phyloP scores from a whole-genome alignment of 2,329 filamentous ascomycete species.

The Xylaria hypoxylon region DNA sequence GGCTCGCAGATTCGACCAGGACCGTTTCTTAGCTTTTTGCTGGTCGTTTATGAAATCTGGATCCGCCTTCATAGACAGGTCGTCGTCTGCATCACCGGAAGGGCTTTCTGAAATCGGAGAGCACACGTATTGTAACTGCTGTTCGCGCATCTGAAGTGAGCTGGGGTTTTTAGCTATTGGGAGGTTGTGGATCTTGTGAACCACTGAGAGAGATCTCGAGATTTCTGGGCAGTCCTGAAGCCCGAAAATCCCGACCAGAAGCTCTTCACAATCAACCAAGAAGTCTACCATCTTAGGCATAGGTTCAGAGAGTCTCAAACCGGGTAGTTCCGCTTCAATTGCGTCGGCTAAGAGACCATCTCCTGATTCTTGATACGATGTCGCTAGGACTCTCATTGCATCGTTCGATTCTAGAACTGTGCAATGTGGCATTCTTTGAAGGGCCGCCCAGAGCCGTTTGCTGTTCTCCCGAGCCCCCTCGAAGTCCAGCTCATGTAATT shows the following conservation, averaged over 20 bases:
- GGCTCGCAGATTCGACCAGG: slow-evolving; percentile 36
- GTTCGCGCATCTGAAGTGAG: slow-evolving; percentile 34
- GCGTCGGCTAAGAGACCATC: slow-evolving; percentile 33
- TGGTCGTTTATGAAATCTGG: neutral
- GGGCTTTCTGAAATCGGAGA: slow-evolving; percentile 11
- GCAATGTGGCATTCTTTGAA: slow-evolving; percentile 28
- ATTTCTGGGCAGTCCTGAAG: slow-evolving; percentile 25
- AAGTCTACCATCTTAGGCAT: slow-evolving; percentile 38
- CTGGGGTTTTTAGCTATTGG: slow-evolving; percentile 37
- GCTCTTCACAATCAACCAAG: slow-evolving; percentile 32
- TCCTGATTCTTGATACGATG: slow-evolving; percentile 37
- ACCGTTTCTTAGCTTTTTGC: slow-evolving; percentile 33
- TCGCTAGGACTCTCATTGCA: slow-evolving; percentile 35
- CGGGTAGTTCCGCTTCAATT: slow-evolving; percentile 38
- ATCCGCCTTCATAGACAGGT: neutral
- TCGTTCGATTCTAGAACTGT: slow-evolving; percentile 28
- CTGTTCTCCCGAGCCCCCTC: slow-evolving; percentile 35
- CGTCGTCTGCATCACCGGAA: slow-evolving; percentile 19
- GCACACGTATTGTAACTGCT: slow-evolving; percentile 6
- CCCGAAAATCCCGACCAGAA: slow-evolving; percentile 31
- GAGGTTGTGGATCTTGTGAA: slow-evolving; percentile 29
- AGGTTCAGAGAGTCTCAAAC: slow-evolving; percentile 33
- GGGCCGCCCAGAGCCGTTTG: slow-evolving; percentile 34
- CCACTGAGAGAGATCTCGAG: slow-evolving; percentile 15
- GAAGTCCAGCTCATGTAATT: slow-evolving; percentile 37